Base-by-base conservation (phyloP, 495 filamentous ascomycete species). In the Neurospora sp. region DNA sequence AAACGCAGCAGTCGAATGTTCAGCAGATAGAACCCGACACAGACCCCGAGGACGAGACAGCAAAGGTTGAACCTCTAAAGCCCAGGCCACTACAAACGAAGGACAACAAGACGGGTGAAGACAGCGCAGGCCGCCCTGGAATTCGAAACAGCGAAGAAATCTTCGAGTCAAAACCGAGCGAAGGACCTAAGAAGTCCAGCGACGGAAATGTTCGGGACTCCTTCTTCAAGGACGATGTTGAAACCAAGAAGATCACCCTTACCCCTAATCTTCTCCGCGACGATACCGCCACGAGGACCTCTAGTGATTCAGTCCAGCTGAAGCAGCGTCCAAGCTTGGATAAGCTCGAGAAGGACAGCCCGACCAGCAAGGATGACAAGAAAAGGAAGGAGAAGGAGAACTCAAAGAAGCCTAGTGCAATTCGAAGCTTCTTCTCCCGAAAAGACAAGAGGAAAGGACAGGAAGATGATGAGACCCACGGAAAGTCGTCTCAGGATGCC, bases 141-240 rank as follows among this genome's bases (percentile, higher is more conserved):
- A 72, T 81, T 42, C 80, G 83, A 27, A 80, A 78, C 42, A 92
- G 89, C 75, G 91, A 93, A 70, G 92, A 95, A 49, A 88, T 88
- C 5, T 88, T 92, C 70, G 91, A 93, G 75, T 84, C 81, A 18
- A 89, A 83, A 72, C 39, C 79, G 0, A 84, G 84, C 41, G 78
- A 84, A 12, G 80, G 81, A 39, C 84, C 87, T 40, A 89, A 86
- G 82, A 90, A 90, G 76, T 93, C 93, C 39, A 90, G 92, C 76
- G 95, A 95, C 79, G 94, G 93, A 39, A 94, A 91, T 54, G 86
- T 97, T 27, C 88, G 95, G 73, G 94, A 98, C 79, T 96, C 93
- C 11, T 97, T 99, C 85, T 98, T 97, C 87, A 96, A 94, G 81
- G 96, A 98, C 75, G 96, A 99, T 76, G 90, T 92, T 42, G 96